These are phyloP conservation scores for Erodium texanum DNA, from an alignment of 441 rosid genomes.

Conservation along the genomic window DNA sequence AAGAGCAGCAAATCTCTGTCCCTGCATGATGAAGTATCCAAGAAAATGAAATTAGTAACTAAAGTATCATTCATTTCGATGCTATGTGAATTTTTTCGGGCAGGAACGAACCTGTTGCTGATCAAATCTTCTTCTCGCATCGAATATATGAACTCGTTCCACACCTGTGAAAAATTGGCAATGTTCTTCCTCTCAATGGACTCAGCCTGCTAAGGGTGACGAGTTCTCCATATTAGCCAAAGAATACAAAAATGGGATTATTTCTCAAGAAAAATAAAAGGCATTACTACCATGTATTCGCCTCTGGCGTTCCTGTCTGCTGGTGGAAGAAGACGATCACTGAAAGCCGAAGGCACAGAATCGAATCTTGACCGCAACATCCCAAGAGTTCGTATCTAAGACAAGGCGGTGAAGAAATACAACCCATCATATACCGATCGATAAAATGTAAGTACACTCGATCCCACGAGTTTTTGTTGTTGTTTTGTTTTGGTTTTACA, in stretches of 20 bases:
- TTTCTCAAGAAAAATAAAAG: conserved; percentile 11
- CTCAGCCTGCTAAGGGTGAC: conserved; percentile 37
- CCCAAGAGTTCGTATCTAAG: conserved; percentile 85
- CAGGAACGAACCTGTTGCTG: conserved; percentile 43
- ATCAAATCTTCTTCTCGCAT: conserved; percentile 91
- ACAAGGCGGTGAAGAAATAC: conserved; percentile 12
- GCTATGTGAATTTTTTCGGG: conserved; percentile 12
- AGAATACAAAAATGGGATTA: neutral
- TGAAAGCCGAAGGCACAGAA: conserved; percentile 54
- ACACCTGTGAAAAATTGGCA: conserved; percentile 61
- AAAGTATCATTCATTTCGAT: conserved; percentile 15
- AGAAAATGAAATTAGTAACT: conserved; percentile 17
- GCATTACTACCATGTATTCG: conserved; percentile 34
- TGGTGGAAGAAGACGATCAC: conserved; percentile 50
- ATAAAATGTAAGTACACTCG: neutral
- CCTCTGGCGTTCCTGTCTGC: conserved; percentile 22
- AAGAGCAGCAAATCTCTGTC: conserved; percentile 81
- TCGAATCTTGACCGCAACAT: conserved; percentile 89
- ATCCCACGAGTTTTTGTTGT: neutral
- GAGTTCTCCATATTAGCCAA: neutral
- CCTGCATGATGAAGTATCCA: conserved; percentile 33
- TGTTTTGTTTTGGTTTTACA: neutral
- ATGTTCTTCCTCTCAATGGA: conserved; percentile 34
- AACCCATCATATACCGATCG: neutral
- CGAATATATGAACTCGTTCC: conserved; percentile 79